Evolutionary conservation across 2,329 filamentous ascomycete genomes (phyloP), one percentile per base, ranked within the genome.

Genomic region (Exophiala sideris): DNA sequence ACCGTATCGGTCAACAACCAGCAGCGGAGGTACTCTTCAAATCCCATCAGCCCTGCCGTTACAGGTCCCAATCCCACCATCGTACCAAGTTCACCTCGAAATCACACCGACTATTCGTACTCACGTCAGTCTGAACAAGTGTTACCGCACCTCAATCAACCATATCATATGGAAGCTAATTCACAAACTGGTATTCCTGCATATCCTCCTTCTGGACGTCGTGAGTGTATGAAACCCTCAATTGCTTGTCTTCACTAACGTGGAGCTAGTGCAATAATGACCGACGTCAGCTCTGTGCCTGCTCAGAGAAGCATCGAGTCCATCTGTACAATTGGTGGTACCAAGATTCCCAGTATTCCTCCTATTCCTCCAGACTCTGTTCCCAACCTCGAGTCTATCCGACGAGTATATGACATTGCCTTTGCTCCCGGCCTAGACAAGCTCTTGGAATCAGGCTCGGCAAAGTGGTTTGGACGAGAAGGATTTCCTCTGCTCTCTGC

Each of bases 351-450:
- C 12, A 58, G 53, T 48, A 71, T 83, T 47, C 79, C 83, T 40
- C 80, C 82, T 2, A 75, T 79, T 18, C 76, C 81, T 60, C 77
- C 80, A 24, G 77, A 80, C 54, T 77, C 65, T 70, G 75, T 67
- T 70, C 73, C 70, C 49, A 67, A 78, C 36, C 67, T 88, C 46
- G 82, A 85, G 63, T 85, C 90, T 66, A 83, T 90, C 54, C 84
- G 83, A 59, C 81, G 81, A 57, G 74, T 92, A 12, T 95, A 88
- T 70, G 80, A 82, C 63, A 85, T 86, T 61, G 85, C 90, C 60
- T 95, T 94, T 68, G 87, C 85, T 3, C 81, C 80, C 1, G 87
- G 84, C 6, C 80, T 94, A 44, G 85, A 89, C 69, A 80, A 81
- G 46, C 86, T 94, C 58, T 81, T 95, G 58, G 91, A 96, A 69